Percentiles rank a stretch among this genome's conserved stretches.
phyloP scores from a whole-genome alignment of 163 green algal species.

The Coccomyxa subellipsoidea region DNA sequence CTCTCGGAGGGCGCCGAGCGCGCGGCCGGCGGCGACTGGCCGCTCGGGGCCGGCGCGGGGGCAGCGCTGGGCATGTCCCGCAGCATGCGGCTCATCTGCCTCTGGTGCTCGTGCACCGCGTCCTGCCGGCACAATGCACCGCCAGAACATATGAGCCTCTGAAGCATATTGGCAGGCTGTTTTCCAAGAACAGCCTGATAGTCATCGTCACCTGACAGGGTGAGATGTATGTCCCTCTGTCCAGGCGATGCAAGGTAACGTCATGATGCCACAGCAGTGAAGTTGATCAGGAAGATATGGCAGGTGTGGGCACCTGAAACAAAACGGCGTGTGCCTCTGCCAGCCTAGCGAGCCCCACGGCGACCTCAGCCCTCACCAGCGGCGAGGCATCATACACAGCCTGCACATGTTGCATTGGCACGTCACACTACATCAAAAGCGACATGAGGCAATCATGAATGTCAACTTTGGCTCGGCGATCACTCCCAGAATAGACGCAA shows the following conservation, averaged over 20 bases:
- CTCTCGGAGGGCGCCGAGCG: neutral
- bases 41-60: constrained; percentile 11
- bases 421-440: too few species aligned
- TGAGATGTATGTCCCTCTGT: too few species aligned
- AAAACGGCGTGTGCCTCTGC: constrained; percentile 39
- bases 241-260: too few species aligned
- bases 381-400: constrained; percentile 72
- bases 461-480: neutral
- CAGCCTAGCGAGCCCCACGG: constrained; percentile 47
- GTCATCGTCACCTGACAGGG: too few species aligned
- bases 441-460: too few species aligned
- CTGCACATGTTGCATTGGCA: too few species aligned
- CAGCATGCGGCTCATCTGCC: constrained; percentile 32
- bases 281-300: too few species aligned
- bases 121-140: constrained; percentile 15
- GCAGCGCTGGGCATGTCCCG: neutral
- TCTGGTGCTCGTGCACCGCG: constrained; percentile 44
- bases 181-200: too few species aligned
- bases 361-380: constrained; percentile 57
- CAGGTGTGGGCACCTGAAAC: constrained; percentile 52
- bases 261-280: too few species aligned
- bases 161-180: too few species aligned
- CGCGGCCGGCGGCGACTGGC: neutral
- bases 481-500: neutral
- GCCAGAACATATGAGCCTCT: too few species aligned